phyloP scores from a whole-genome alignment of 805 yeast genomes.

The Scheffersomyces coipomensis region DNA sequence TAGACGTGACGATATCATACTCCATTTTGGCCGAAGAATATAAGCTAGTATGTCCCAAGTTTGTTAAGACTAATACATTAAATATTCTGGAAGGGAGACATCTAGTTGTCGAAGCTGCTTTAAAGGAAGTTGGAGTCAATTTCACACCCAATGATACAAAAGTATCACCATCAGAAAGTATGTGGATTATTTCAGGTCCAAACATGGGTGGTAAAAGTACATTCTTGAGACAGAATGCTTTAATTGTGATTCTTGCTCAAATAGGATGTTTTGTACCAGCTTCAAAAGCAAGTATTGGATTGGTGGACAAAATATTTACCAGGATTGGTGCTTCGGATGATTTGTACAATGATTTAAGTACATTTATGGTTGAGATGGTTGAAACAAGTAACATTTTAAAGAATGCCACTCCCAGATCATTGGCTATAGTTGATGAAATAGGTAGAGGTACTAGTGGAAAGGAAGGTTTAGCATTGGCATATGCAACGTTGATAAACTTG shows the following conservation, averaged over 20 bases:
- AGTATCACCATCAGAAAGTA: not conserved
- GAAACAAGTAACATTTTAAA: constrained; percentile 63
- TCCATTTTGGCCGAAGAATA: constrained; percentile 69
- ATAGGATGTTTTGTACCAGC: constrained; percentile 79
- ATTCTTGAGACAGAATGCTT: constrained; percentile 70
- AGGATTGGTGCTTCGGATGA: constrained; percentile 88
- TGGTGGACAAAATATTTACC: constrained; percentile 76
- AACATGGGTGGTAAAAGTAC: constrained; percentile 90
- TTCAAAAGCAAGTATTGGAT: constrained; percentile 52
- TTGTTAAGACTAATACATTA: constrained; percentile 48
- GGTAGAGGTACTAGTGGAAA: constrained; percentile 85
- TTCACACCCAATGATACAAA: constrained; percentile 45
- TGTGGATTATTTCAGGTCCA: constrained; percentile 77
- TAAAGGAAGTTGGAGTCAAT: constrained; percentile 44
- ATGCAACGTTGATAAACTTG: constrained; percentile 64
- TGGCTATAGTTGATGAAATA: constrained; percentile 72
- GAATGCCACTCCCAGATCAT: constrained; percentile 53
- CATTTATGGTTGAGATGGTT: constrained; percentile 80
- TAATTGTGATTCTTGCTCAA: constrained; percentile 70
- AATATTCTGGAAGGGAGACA: constrained; percentile 73
- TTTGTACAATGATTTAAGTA: constrained; percentile 70
- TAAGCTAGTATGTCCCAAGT: constrained; percentile 61
- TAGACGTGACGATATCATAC: constrained; percentile 76
- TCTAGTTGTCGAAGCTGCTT: constrained; percentile 78
- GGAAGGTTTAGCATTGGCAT: constrained; percentile 86